Base-by-base conservation (phyloP, 2,329 filamentous ascomycete species). In the Hirsutella minnesotensis region DNA sequence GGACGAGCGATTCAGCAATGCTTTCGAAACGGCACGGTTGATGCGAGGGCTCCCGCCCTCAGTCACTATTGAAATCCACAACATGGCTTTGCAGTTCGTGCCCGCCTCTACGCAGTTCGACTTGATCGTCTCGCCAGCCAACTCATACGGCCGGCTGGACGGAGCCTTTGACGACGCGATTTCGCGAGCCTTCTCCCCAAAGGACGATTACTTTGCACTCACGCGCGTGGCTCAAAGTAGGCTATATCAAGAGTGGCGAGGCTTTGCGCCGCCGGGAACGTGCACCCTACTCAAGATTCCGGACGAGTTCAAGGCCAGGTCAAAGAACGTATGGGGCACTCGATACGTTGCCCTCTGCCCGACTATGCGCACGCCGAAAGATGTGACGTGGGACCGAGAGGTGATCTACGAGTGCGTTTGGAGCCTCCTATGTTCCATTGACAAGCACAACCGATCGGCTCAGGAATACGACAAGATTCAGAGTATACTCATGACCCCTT, bases 91-190 rank as follows among this genome's bases (percentile, higher is more conserved):
- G 10, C 30, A 31, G 30, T 31, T 13, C n/a, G 8, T 31, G 12
- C 30, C 30, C n/a, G 12, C 7, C 12, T 31, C 30, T 12, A n/a
- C 30, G 7, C 7, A 13, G 7, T 31, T 31, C 5, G 30, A 31
- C 30, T 58, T 67, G 12, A 56, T 75, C 35, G 69, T 75, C 19
- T 75, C 72, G 1, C 72, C 72, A 0, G 70, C 72, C 35, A 75
- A 75, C 49, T 73, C 69, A 1, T 75, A 73, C 51, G 72, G 64
- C 22, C 62, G 64, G 1, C 63, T 77, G 1, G 72, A 76, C 47
- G 73, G 73, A 22, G n/a, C 63, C 39, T 77, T 75, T 47, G 71
- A 75, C 53, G 67, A 73, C 47, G 72, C 72, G 20, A 69, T 76
- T 43, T 73, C 70, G 0, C 60, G 63, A 27, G 61, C 62, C 10